Evolutionary conservation across 805 yeast species (phyloP).

Genomic region (Tetrapisispora phaffii): DNA sequence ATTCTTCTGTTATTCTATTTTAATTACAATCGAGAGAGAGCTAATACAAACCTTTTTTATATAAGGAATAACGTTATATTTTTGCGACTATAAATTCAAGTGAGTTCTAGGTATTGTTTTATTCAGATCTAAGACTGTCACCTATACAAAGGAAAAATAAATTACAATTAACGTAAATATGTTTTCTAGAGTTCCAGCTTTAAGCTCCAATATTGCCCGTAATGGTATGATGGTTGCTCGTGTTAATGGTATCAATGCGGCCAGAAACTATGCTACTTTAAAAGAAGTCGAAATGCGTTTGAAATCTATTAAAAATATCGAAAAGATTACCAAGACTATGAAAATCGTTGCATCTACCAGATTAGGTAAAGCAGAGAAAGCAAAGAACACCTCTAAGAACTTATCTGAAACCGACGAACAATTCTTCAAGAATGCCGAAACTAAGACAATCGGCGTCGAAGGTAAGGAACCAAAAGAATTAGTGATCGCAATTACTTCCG

Average conservation of each 20-base stretch:
- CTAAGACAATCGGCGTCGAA: constrained; percentile 42
- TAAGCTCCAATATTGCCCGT: not conserved
- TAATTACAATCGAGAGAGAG: too few species aligned
- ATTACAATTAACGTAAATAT: not conserved
- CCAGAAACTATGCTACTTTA: constrained; percentile 90
- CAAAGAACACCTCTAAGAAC: constrained; percentile 79
- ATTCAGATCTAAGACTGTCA: too few species aligned
- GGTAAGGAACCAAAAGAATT: constrained; percentile 50
- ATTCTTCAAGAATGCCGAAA: constrained; percentile 75
- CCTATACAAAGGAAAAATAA: too few species aligned
- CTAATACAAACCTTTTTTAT: too few species aligned
- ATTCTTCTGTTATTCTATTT: too few species aligned
- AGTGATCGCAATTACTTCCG: constrained; percentile 83
- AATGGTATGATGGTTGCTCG: not conserved
- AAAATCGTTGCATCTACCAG: constrained; percentile 98
- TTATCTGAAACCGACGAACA: constrained; percentile 73
- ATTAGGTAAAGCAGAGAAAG: constrained; percentile 89
- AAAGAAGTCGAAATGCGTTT: constrained; percentile 98
- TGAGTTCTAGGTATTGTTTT: too few species aligned
- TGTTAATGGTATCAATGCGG: not conserved
- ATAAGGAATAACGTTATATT: too few species aligned
- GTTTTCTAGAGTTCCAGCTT: constrained; percentile 3
- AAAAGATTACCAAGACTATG: constrained; percentile 99
- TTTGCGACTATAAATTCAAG: too few species aligned
- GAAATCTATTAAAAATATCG: constrained; percentile 96